Evolutionary conservation across 306 rosid species (phyloP), one percentile per base, ranked within the genome.

Genomic region (Quercus ilex): DNA sequence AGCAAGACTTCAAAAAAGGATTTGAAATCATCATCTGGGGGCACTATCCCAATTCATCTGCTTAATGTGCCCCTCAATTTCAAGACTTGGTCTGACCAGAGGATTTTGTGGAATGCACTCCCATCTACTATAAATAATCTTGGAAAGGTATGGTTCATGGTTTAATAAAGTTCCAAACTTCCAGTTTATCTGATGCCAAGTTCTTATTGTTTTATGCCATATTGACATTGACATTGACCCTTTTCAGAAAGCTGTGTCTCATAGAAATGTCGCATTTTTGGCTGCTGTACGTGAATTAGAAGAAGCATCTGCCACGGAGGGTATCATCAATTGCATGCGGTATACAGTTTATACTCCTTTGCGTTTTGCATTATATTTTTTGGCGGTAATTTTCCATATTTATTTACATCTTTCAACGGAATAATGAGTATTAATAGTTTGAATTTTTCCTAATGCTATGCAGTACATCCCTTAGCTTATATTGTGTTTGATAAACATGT

Each of bases 271-370:
- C 62, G 75, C 95, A 28, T 80, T 84, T 80, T 51, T 78, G 77
- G 92, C 88, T 31, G 90, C 95, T 72, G 89, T 82, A 49, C 79
- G 81, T 64, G 78, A 87, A 1, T 82, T 92, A 60, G 89, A 92
- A 90, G 97, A 92, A 83, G 87, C 93, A 51, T 80, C 92, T 5
- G 95, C 94, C 26, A 78, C 80, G 52, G 89, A 92, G 43, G 49
- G 83, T 58, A 83, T 92, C 51, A 73, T 90, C 75, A 88, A 78
- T 72, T 87, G 92, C 87, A 86, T 87, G 92, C n/a, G 93, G 97
- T 92, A 86, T 53, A 68, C 21, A 23, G 77, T n/a, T 25, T 33
- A 19, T 11, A 28, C 26, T 30, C 7, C 57, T 74, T 4, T 9
- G 59, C 35, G 9, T 21, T 55, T 82, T 43, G 17, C 41, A 13